These are phyloP conservation scores for Saccharomyces kudriavzevii DNA, from an alignment of 805 yeast genomes.

Conservation along the genomic window DNA sequence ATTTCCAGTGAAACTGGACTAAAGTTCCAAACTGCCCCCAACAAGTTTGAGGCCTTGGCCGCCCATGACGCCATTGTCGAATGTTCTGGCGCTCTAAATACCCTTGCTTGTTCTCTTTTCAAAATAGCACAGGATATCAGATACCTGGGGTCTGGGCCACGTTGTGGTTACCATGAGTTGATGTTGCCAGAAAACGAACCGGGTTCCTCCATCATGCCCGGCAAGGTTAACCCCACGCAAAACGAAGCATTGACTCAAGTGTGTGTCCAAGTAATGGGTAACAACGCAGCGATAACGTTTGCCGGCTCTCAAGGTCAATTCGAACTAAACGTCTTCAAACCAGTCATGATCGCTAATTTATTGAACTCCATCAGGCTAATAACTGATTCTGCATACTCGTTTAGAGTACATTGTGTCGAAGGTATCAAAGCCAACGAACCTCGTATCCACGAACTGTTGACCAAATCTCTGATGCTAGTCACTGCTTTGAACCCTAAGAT, in stretches of 20 bases:
- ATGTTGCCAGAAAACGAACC: slow-evolving; percentile 97
- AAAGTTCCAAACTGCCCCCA: slow-evolving; percentile 89
- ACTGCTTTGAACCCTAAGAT: slow-evolving; percentile 98
- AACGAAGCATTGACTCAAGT: slow-evolving; percentile 98
- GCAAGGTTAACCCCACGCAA: slow-evolving; percentile 98
- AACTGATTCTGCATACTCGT: slow-evolving; percentile 83
- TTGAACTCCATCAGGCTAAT: slow-evolving; percentile 79
- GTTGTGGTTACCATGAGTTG: slow-evolving; percentile 98
- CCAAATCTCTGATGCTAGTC: slow-evolving; percentile 95
- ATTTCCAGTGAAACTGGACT: slow-evolving; percentile 82
- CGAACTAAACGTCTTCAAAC: slow-evolving; percentile 96
- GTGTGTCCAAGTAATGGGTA: slow-evolving; percentile 95
- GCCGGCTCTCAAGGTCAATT: slow-evolving; percentile 99
- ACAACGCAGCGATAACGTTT: slow-evolving; percentile 87
- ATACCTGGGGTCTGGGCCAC: slow-evolving; percentile 97
- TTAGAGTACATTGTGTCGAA: slow-evolving; percentile 90
- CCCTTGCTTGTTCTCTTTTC: slow-evolving; percentile 85
- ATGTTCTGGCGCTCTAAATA: slow-evolving; percentile 94
- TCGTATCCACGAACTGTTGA: slow-evolving; percentile 78
- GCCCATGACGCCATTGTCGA: slow-evolving; percentile 98
- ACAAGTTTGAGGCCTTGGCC: slow-evolving; percentile 97
- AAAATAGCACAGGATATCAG: slow-evolving; percentile 97
- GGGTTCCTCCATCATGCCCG: slow-evolving; percentile 99
- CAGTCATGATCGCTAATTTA: slow-evolving; percentile 86
- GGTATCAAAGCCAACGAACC: slow-evolving; percentile 86